These are phyloP conservation scores for Leucoagaricus sp. DNA, from an alignment of 1,284 basidiomycete genomes.

Conservation along the genomic window DNA sequence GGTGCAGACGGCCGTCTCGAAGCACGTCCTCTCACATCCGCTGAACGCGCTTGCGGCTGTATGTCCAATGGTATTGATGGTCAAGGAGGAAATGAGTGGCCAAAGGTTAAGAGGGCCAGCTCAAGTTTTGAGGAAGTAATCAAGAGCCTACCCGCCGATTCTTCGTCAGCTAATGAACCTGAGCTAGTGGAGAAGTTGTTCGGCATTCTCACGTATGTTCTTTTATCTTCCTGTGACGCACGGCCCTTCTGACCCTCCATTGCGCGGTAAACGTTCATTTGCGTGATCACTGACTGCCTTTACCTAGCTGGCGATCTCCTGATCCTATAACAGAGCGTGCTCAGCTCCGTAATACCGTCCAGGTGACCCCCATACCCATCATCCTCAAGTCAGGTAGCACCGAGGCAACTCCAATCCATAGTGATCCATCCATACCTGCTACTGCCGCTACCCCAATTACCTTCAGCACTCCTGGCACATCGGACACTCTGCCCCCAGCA, in stretches of 20 bases:
- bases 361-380: conserved; percentile 50
- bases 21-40: conserved; percentile 48
- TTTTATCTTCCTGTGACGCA: neutral
- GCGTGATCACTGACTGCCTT: conserved; percentile 19
- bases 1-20: conserved; percentile 63
- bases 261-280: conserved; percentile 27
- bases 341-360: conserved; percentile 62
- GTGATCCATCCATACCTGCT: conserved; percentile 3
- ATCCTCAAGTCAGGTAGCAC: conserved; percentile 16
- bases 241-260: conserved; percentile 46
- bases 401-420: conserved; percentile 15
- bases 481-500: neutral
- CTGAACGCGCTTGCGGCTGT: conserved; percentile 53
- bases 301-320: conserved; percentile 49
- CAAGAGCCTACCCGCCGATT: conserved; percentile 23
- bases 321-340: conserved; percentile 47
- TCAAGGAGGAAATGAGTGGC: conserved; percentile 59
- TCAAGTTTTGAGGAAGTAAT: conserved; percentile 45
- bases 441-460: conserved; percentile 11
- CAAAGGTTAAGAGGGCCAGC: conserved; percentile 66
- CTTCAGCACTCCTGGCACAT: conserved; percentile 14
- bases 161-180: neutral
- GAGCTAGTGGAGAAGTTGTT: conserved; percentile 7
- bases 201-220: conserved; percentile 14
- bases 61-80: conserved; percentile 76